Evolutionary conservation across 1,284 basidiomycete genomes (phyloP).

Genomic region (Puccinia horiana): DNA sequence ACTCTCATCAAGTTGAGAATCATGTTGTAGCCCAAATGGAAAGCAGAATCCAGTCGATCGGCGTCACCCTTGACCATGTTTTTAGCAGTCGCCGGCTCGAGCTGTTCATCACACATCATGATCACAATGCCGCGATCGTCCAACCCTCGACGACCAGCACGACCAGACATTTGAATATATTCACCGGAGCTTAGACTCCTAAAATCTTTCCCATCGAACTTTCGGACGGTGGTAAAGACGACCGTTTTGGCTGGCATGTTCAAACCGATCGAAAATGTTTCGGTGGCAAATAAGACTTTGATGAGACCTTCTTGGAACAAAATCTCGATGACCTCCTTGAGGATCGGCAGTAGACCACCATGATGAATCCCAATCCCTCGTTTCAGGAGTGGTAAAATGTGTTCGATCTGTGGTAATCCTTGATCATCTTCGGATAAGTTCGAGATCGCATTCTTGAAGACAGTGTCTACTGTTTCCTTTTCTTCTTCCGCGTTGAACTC

Average conservation of each 20-base stretch:
- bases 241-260: slow-evolving; percentile 99
- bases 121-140: slow-evolving; percentile 99
- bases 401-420: slow-evolving; percentile 88
- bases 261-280: slow-evolving; percentile 98
- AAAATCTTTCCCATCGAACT: slow-evolving; percentile 95
- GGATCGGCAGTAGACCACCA: slow-evolving; percentile 90
- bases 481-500: slow-evolving; percentile 96
- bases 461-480: slow-evolving; percentile 79
- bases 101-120: slow-evolving; percentile 99
- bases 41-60: slow-evolving; percentile 94
- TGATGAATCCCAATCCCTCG: slow-evolving; percentile 99
- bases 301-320: slow-evolving; percentile 99
- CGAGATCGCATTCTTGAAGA: slow-evolving; percentile 93
- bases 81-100: slow-evolving; percentile 89
- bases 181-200: slow-evolving; percentile 80
- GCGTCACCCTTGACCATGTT: slow-evolving; percentile 98
- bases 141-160: slow-evolving; percentile 92
- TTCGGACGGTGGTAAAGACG: slow-evolving; percentile 91
- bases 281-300: slow-evolving; percentile 97
- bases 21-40: slow-evolving; percentile 99
- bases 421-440: slow-evolving; percentile 85
- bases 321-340: slow-evolving; percentile 99
- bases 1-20: slow-evolving; percentile 97
- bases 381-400: slow-evolving; percentile 86
- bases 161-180: slow-evolving; percentile 76